Evolutionary conservation across 805 yeast species (phyloP), one percentile per base, ranked within the genome.

Genomic region (Lipomyces spencermartinsiae): DNA sequence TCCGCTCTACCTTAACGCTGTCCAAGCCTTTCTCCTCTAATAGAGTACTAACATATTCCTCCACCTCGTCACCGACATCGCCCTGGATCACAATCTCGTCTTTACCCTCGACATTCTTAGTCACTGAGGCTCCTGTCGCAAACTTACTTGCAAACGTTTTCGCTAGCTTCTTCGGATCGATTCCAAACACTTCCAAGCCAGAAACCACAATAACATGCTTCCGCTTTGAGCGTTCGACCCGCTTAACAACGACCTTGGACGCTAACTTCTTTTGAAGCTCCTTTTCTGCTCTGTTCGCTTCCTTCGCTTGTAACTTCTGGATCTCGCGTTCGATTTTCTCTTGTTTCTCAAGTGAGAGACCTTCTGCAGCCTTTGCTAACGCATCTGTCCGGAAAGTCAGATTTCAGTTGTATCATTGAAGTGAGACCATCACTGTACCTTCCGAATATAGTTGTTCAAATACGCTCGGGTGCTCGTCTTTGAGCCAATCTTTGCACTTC

Each of bases 71-170:
- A 66, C 93, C 90, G 57, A 93, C 95, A 79, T 94, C 98, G 75
- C 98, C 98, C 81, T 93, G 98, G 68, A 93, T 89, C 67, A 92
- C 86, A 65, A 93, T 87, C 76, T 93, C 98, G 70, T 94, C 97
- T 78, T 90, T 91, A 80, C 93, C 93, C 72, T 93, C 98, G 2
- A 88, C 93, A 71, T 87, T 91, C 80, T 93, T 93, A 3, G 93
- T 88, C 14, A 93, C 97, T 29, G 95, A 88, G 35, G 97, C 94
- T 62, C 98, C 98, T 8, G 98, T 93, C 14, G 98, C 98, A 77
- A 94, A 93, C 78, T 91, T 92, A 46, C 95, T 89, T 0, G 98
- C 95, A 79, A 94, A 93, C 0, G 93, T 88, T 83, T 94, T 94
- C 58, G 97, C 91, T 72, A 92, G 83, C 77, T 93, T 93, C 82